Conservation (phyloP, 495 filamentous ascomycete species). For the Penicillium atrosanguineum region DNA sequence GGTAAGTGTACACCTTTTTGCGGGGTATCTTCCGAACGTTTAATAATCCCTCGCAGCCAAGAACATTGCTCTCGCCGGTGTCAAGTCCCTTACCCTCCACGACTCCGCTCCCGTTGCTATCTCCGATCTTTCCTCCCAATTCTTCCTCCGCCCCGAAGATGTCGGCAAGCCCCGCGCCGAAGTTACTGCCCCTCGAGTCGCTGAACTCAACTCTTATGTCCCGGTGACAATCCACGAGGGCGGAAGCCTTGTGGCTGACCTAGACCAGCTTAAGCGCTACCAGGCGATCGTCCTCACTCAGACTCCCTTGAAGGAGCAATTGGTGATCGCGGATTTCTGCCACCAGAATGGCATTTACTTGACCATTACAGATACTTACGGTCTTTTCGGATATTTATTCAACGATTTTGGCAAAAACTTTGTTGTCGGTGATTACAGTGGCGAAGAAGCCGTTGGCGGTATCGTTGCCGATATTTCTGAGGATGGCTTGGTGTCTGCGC, state of each 20-base stretch:
- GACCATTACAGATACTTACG: constrained; percentile 83
- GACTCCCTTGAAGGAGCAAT: constrained; percentile 73
- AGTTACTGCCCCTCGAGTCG: constrained; percentile 82
- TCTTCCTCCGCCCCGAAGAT: constrained; percentile 87
- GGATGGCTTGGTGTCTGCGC: constrained; percentile 85
- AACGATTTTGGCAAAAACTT: constrained; percentile 97
- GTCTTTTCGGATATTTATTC: constrained; percentile 93
- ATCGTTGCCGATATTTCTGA: constrained; percentile 89
- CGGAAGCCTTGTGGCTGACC: constrained; percentile 60
- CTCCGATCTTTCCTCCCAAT: constrained; percentile 90
- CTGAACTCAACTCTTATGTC: constrained; percentile 94
- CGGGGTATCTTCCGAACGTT: neutral
- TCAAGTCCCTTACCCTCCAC: constrained; percentile 82
- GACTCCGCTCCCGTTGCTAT: constrained; percentile 78
- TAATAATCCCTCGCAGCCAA: constrained; percentile 60
- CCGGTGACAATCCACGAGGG: constrained; percentile 75
- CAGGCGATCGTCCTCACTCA: constrained; percentile 91
- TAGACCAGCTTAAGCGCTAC: constrained; percentile 78
- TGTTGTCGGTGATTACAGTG: constrained; percentile 81
- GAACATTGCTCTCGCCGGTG: constrained; percentile 96
- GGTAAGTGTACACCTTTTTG: constrained; percentile 39
- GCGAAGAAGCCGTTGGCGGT: constrained; percentile 81
- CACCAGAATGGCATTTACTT: constrained; percentile 89
- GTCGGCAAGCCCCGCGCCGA: constrained; percentile 88
- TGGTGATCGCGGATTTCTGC: constrained; percentile 84